Evolutionary conservation across 805 yeast species (phyloP).

Genomic region (Hanseniaspora lindneri): DNA sequence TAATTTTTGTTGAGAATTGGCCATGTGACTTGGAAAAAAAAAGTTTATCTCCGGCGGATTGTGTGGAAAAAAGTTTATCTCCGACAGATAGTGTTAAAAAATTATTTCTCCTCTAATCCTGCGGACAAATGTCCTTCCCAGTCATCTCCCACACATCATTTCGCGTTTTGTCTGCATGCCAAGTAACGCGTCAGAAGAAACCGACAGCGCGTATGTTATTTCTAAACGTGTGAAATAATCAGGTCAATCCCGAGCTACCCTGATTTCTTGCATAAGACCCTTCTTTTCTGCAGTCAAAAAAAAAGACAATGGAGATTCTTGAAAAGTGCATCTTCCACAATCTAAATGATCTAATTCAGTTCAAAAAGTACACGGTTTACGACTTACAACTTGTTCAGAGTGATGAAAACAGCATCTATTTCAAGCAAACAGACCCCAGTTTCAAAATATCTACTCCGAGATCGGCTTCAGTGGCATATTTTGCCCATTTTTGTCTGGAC

Average conservation of each 20-base stretch:
- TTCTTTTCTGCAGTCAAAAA: background rate
- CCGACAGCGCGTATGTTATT: no score
- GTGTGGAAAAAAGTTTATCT: no score
- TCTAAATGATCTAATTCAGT: background rate
- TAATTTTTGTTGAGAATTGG: no score
- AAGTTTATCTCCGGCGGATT: no score
- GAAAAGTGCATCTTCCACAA: constrained; percentile 12
- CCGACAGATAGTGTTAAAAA: no score
- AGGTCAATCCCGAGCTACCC: background rate
- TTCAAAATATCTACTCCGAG: background rate
- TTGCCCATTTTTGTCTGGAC: background rate
- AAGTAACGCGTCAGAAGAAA: no score
- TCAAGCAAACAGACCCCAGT: background rate
- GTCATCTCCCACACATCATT: no score
- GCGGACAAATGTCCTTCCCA: no score
- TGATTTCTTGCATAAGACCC: background rate
- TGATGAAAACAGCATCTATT: background rate
- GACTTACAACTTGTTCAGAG: background rate
- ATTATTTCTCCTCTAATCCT: no score
- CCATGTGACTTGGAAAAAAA: no score
- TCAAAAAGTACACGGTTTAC: background rate
- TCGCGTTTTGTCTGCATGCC: no score
- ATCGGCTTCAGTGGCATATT: background rate
- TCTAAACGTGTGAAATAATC: no score
- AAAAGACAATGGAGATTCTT: constrained; percentile 6